These are phyloP conservation scores for Magnusiomyces tetraspermus DNA, from an alignment of 1,139 yeast genomes.

Conservation along the genomic window DNA sequence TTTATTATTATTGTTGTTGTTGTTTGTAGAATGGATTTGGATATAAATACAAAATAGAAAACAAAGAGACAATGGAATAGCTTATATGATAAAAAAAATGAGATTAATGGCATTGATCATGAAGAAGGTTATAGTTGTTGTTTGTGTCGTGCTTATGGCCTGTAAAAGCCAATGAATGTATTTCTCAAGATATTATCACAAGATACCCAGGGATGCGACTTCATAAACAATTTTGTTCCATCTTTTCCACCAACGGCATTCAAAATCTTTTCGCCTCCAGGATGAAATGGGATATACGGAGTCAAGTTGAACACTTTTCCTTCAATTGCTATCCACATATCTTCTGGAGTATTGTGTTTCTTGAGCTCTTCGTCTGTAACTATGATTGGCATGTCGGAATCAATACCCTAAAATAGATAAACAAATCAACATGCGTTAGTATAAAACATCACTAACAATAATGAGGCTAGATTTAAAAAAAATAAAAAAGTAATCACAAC, in stretches of 20 bases:
- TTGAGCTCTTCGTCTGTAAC: slow-evolving; percentile 53
- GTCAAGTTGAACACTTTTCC: slow-evolving; percentile 82
- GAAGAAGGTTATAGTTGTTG: too few species aligned
- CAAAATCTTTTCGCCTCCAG: slow-evolving; percentile 80
- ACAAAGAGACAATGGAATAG: too few species aligned
- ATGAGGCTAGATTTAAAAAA: slow-evolving; percentile 19
- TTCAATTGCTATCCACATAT: slow-evolving; percentile 79
- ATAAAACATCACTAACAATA: slow-evolving; percentile 18
- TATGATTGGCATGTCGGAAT: slow-evolving; percentile 31
- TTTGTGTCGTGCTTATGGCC: too few species aligned
- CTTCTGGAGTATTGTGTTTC: slow-evolving; percentile 48
- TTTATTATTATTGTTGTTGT: neutral
- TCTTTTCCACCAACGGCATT: slow-evolving; percentile 78
- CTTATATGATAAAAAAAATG: too few species aligned
- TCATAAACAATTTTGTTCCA: slow-evolving; percentile 69
- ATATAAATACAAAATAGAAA: too few species aligned
- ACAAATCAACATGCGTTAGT: neutral
- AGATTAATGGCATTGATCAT: too few species aligned
- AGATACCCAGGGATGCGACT: slow-evolving; percentile 83
- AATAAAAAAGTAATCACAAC: neutral
- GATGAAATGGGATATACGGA: slow-evolving; percentile 75
- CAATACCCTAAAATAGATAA: slow-evolving; percentile 19
- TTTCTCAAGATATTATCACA: slow-evolving; percentile 70
- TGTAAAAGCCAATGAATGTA: slow-evolving; percentile 60
- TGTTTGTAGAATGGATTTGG: neutral